Evolutionary conservation across 495 filamentous ascomycete genomes (phyloP), one percentile per base, ranked within the genome.

Genomic region (Aspergillus hancockii): DNA sequence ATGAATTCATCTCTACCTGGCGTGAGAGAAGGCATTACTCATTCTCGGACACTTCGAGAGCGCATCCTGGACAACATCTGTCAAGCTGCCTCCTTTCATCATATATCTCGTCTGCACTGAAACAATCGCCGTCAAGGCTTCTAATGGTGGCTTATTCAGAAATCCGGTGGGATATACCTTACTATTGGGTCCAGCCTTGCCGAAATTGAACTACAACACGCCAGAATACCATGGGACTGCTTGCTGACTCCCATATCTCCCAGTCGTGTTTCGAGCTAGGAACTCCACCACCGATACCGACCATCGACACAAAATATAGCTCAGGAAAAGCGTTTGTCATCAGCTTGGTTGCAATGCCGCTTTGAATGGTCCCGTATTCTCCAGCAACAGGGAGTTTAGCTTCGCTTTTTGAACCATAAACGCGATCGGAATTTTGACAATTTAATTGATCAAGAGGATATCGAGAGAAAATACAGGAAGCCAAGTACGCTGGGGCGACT

Each of bases 201-300:
- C 78, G 46, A 75, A 64, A 49, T 80, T 74, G 57, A 62, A 73
- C 59, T 80, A 73, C 49, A 80, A 67, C 4, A 81, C 75, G 22
- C 77, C 71, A 9, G 70, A 67, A 53, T 55, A 34, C 0, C 8
- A 40, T 6, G 36, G 49, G 9, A 16, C 52, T 5, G 70, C 6
- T 61, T 55, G 40, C 68, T 63, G 18, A 73, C 68, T 16, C 70
- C 66, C 19, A 73, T 41, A 41, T 73, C 68, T 18, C 75, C 71
- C 23, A 82, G 65, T 71, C 68, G 41, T 45, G 41, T 41, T 46
- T 34, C 32, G 51, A 62, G 43, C 54, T 60, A 0, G 67, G 69
- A 0, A 66, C 53, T 62, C 79, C 57, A 61, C 71, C 66, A 9
- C 66, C 68, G 21, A 73, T 67, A 0, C 71, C 68, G 7, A 73